Percentiles rank a stretch among this genome's conserved stretches.
Evolutionary conservation across 768 basidiomycete genomes (phyloP).

Genomic region (Tricholoma sp.): DNA sequence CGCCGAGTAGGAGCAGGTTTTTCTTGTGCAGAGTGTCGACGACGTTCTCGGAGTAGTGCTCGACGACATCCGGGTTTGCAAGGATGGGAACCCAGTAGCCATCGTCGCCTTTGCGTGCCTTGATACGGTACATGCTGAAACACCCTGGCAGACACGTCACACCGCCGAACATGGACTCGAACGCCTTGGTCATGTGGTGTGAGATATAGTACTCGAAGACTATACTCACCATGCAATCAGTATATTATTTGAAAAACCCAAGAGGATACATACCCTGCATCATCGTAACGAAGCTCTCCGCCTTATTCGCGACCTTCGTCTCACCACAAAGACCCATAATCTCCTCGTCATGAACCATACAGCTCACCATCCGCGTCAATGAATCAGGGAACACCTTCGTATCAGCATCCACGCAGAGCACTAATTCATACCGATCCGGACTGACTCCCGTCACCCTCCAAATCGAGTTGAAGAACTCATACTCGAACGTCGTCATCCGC

Average conservation of each 20-base stretch:
- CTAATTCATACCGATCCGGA: slow-evolving; percentile 93
- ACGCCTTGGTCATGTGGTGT: slow-evolving; percentile 97
- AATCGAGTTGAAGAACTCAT: slow-evolving; percentile 98
- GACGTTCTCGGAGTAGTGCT: slow-evolving; percentile 99
- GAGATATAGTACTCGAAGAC: slow-evolving; percentile 99
- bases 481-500: slow-evolving; percentile 99
- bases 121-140: slow-evolving; percentile 99
- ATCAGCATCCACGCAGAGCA: slow-evolving; percentile 95
- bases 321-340: slow-evolving; percentile 99
- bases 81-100: slow-evolving; percentile 99
- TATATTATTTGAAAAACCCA: background rate
- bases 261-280: slow-evolving; percentile 78
- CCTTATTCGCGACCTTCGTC: slow-evolving; percentile 99
- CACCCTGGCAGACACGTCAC: slow-evolving; percentile 99
- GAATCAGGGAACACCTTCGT: slow-evolving; percentile 99
- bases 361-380: slow-evolving; percentile 90
- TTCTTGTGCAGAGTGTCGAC: slow-evolving; percentile 99
- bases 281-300: slow-evolving; percentile 98
- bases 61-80: slow-evolving; percentile 97
- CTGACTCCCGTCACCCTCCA: slow-evolving; percentile 95
- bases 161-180: slow-evolving; percentile 99
- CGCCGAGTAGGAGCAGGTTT: slow-evolving; percentile 93
- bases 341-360: slow-evolving; percentile 95
- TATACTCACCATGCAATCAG: slow-evolving; percentile 28
- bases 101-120: slow-evolving; percentile 92